phyloP scores from a whole-genome alignment of 2,329 filamentous ascomycete species.

The Alternaria sp. region DNA sequence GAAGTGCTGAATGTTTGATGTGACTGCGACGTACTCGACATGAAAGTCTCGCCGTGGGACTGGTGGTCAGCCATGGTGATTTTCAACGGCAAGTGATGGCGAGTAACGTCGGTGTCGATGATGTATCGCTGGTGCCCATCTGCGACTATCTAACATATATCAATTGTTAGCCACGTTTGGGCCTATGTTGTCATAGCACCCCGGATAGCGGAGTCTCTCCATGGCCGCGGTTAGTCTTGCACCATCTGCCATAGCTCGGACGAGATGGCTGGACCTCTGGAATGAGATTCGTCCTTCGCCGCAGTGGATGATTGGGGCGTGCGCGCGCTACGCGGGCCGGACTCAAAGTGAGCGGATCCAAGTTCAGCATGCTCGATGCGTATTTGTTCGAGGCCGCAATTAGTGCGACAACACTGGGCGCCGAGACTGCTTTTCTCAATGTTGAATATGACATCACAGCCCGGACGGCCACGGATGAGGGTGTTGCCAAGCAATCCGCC shows the following conservation, averaged over 20 bases:
- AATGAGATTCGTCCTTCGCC: not conserved
- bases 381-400: constrained; percentile 5
- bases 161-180: not conserved
- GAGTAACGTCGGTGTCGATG: not conserved
- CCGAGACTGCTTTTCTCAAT: constrained; percentile 1
- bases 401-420: not conserved
- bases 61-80: constrained; percentile 22
- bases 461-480: not conserved
- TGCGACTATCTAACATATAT: constrained; percentile 1
- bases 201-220: constrained; percentile 3
- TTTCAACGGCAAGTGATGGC: constrained; percentile 1
- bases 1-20: not conserved
- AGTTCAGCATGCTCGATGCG: not conserved
- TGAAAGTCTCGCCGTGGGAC: constrained; percentile 10
- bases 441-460: constrained; percentile 3
- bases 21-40: constrained; percentile 3
- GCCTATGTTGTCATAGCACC: constrained; percentile 2
- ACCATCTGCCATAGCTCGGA: not conserved
- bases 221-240: constrained; percentile 1
- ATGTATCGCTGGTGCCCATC: not conserved
- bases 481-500: not conserved
- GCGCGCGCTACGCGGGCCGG: not conserved
- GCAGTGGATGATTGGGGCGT: not conserved
- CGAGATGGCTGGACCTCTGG: not conserved
- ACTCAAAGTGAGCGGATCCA: not conserved